Evolutionary conservation across 106 monocot species (phyloP).

Genomic region (Dendrobium chrysotoxum): DNA sequence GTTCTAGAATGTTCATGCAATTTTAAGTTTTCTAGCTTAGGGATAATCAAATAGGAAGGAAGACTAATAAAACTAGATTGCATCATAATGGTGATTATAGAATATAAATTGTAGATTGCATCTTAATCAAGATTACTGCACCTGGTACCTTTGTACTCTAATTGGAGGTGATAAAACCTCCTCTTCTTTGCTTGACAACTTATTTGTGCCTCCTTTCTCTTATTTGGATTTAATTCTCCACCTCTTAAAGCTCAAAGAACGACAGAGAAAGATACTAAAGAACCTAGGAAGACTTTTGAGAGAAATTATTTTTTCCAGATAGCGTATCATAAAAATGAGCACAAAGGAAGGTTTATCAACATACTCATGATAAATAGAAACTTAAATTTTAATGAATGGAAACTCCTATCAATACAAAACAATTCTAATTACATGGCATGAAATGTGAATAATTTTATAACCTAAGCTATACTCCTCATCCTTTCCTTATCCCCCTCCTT

Average conservation of each 20-base stretch:
- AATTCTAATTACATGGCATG: not conserved
- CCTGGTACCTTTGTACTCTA: not conserved
- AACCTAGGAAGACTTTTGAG: not conserved
- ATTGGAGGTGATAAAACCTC: not conserved
- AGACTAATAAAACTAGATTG: not conserved
- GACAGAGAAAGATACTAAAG: not conserved
- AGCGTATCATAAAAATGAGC: not conserved
- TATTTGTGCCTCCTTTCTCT: not conserved
- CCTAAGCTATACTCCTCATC: not conserved
- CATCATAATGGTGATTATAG: not conserved
- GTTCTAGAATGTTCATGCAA: not conserved
- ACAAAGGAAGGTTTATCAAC: not conserved
- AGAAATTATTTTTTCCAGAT: not conserved
- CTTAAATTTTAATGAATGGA: not conserved
- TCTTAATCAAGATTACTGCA: not conserved
- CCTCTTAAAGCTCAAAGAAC: not conserved
- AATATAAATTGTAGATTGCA: not conserved
- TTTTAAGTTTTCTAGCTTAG: not conserved
- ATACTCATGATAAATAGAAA: not conserved
- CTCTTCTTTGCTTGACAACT: not conserved
- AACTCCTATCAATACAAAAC: not conserved
- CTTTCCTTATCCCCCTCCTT: not conserved
- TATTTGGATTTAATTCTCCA: not conserved
- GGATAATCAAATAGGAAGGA: not conserved
- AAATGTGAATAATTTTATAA: not conserved